phyloP scores from a whole-genome alignment of 2,329 filamentous ascomycete species.

The Curvularia spicifera region DNA sequence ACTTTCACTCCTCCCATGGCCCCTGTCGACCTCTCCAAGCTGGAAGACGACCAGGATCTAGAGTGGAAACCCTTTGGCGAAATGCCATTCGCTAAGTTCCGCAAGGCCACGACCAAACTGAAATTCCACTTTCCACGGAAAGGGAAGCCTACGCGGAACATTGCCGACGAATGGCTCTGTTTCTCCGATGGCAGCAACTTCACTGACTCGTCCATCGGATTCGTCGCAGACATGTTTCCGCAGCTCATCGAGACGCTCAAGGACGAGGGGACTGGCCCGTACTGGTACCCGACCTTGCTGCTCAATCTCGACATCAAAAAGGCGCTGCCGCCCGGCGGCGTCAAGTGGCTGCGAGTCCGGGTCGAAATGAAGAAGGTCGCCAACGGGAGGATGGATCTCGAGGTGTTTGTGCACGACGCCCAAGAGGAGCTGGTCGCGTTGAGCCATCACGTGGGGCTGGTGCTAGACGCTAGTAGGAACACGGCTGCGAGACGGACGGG shows the following conservation, averaged over 20 bases:
- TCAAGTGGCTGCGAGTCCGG: constrained; percentile 74
- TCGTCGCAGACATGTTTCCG: constrained; percentile 72
- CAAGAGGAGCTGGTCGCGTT: constrained; percentile 69
- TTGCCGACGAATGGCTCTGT: constrained; percentile 71
- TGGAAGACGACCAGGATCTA: constrained; percentile 54
- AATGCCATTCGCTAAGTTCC: constrained; percentile 55
- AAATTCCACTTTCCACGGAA: constrained; percentile 60
- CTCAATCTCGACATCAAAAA: constrained; percentile 82
- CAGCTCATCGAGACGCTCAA: constrained; percentile 64
- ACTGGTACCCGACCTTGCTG: constrained; percentile 78
- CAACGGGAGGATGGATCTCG: constrained; percentile 76
- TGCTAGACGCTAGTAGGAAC: constrained; percentile 70
- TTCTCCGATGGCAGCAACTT: constrained; percentile 66
- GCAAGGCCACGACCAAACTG: constrained; percentile 59
- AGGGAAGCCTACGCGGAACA: constrained; percentile 50
- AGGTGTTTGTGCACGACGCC: constrained; percentile 71
- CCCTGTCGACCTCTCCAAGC: constrained; percentile 51
- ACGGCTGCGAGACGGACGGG: constrained; percentile 56
- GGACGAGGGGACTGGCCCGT: constrained; percentile 47
- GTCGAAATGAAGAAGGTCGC: constrained; percentile 69
- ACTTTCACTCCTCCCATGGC: constrained; percentile 55
- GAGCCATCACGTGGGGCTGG: constrained; percentile 71
- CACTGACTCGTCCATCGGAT: constrained; percentile 69
- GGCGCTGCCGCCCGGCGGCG: constrained; percentile 68
- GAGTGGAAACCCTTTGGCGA: constrained; percentile 56